These are phyloP conservation scores for Nicotiana noctiflora DNA, from an alignment of 257 asterid genomes.

Conservation along the genomic window DNA sequence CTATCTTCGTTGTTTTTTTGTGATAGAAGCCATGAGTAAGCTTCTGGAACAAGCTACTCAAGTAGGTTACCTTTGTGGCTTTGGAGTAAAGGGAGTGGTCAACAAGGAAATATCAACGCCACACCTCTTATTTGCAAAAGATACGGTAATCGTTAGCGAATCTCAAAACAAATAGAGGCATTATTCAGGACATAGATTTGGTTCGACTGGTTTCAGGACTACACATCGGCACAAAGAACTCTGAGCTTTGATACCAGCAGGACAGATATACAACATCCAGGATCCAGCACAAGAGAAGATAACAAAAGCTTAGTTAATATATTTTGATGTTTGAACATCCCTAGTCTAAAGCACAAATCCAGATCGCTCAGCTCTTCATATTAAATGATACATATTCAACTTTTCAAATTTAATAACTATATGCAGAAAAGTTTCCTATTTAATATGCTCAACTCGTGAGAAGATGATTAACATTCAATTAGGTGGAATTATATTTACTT, in stretches of 20 bases:
- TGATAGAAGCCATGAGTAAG: too few relatives aligned
- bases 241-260: not conserved
- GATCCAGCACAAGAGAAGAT: not conserved
- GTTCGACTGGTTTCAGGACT: not conserved
- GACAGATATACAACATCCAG: not conserved
- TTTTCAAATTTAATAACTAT: not conserved
- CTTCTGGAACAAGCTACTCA: too few relatives aligned
- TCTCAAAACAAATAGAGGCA: not conserved
- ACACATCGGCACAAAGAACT: not conserved
- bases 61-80: too few relatives aligned
- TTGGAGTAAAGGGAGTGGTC: too few relatives aligned
- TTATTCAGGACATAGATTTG: not conserved
- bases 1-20: too few relatives aligned
- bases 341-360: not conserved
- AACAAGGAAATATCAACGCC: not conserved
- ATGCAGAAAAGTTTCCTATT: not conserved
- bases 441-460: not conserved
- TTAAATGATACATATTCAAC: not conserved
- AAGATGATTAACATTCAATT: not conserved
- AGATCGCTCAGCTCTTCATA: not conserved
- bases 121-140: too few relatives aligned
- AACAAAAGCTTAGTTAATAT: too few relatives aligned
- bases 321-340: not conserved
- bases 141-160: too few relatives aligned
- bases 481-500: constrained; percentile 13